Evolutionary conservation across 768 basidiomycete genomes (phyloP), one percentile per base, ranked within the genome.

Genomic region (Kwoniella pini): DNA sequence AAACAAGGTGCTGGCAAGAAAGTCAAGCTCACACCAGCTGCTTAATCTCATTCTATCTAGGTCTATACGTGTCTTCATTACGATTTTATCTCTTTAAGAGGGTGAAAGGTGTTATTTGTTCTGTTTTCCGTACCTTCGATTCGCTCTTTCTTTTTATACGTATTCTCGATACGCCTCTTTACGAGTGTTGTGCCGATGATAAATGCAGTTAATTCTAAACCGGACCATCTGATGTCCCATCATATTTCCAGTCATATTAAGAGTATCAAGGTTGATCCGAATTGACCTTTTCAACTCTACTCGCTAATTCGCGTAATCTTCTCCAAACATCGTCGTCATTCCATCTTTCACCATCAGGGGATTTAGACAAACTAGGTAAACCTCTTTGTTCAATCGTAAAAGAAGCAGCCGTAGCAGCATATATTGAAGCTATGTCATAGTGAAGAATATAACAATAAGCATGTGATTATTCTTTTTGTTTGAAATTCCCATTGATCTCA

Each of bases 311-410:
- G 15, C 49, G 45, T 40, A 68, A 17, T 10, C 70, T 54, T 13
- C 4, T n/a, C 71, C 67, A 69, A 2, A 63, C 60, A 54, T 68
- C 67, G 42, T 65, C 63, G 12, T 57, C 64, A 52, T 75, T 75
- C 73, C 73, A 71, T 4, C n/a, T 30, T 36, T 65, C 64, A 4
- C 50, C 50, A 15, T 54, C 1, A 17, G 10, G 27, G 7, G 2
- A 9, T 7, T 7, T 19, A n/a, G 53, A 39, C 27, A 66, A 27
- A 27, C 4, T 19, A 2, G 73, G 73, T 46, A 72, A 51, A 1
- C 73, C 73, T 28, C 62, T 48, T 45, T 75, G 73, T 54, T 75
- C 55, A 19, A 75, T 72, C 24, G 69, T 62, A 49, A 75, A 75
- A 4, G 66, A 68, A 0, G 73, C 73, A 9, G 70, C 70, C 0